Conservation (phyloP, 164 flowering plant genomes). For the Vitis vinifera region DNA sequence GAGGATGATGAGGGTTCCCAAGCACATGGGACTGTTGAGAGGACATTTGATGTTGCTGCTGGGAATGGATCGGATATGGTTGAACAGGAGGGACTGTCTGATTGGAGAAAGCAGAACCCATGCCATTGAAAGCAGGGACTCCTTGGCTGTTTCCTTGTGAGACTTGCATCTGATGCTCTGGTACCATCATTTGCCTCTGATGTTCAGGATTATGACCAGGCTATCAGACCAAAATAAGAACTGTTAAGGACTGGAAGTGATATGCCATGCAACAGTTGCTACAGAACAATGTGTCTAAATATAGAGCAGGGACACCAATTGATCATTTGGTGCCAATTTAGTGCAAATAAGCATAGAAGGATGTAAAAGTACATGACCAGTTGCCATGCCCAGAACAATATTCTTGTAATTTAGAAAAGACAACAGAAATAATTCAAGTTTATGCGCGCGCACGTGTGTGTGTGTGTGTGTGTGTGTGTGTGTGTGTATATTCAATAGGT, state of each 20-base stretch:
- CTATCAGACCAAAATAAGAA: conserved; percentile 25
- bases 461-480: no score
- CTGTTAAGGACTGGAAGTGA: neutral
- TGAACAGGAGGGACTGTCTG: conserved; percentile 62
- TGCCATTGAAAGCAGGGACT: conserved; percentile 55
- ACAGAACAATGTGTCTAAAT: neutral
- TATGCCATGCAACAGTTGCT: neutral
- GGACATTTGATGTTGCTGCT: conserved; percentile 64
- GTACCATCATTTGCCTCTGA: conserved; percentile 69
- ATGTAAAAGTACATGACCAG: no score
- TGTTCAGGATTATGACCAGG: conserved; percentile 67
- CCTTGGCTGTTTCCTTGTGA: conserved; percentile 66
- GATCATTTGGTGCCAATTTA: no score
- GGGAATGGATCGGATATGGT: conserved; percentile 62
- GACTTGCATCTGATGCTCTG: conserved; percentile 76
- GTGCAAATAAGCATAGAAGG: no score
- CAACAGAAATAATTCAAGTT: no score
- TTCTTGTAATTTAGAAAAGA: no score
- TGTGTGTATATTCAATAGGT: no score
- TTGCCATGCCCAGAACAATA: no score
- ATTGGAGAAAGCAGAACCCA: conserved; percentile 57
- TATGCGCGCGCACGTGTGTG: no score
- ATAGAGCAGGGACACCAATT: no score
- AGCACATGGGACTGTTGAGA: conserved; percentile 60
- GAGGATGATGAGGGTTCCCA: conserved; percentile 57